Conservation (phyloP, 2,329 filamentous ascomycete genomes). For the Fusarium udum region DNA sequence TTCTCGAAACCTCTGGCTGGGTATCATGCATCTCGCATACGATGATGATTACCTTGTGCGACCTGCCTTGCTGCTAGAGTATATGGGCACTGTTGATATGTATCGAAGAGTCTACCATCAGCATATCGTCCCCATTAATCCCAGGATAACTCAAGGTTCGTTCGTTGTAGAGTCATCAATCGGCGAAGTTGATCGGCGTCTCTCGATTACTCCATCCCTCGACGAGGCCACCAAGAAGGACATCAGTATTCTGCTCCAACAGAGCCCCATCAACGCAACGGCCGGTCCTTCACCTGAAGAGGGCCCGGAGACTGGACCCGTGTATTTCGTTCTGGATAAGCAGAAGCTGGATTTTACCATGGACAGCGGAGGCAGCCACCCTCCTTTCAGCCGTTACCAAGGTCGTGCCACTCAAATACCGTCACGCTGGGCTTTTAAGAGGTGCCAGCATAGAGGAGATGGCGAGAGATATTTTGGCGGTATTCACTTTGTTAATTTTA, state of each 20-base stretch:
- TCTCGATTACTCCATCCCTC: background rate
- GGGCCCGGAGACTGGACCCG: constrained; percentile 20
- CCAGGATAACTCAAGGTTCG: background rate
- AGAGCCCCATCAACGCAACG: constrained; percentile 25
- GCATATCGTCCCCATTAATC: constrained; percentile 27
- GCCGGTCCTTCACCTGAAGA: background rate
- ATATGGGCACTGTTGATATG: constrained; percentile 23
- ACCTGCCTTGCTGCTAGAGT: constrained; percentile 35
- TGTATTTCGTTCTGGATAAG: constrained; percentile 29
- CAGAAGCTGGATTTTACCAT: background rate
- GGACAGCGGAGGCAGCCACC: constrained; percentile 21
- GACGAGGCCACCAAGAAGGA: constrained; percentile 11
- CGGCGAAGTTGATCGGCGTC: background rate
- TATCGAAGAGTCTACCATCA: constrained; percentile 35
- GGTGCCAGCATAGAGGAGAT: constrained; percentile 2
- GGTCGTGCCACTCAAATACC: constrained; percentile 20
- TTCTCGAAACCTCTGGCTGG: constrained; percentile 22
- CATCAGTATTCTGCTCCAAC: constrained; percentile 28
- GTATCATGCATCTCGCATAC: constrained; percentile 35
- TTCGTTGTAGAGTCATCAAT: background rate
- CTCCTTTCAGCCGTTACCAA: constrained; percentile 28
- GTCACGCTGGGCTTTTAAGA: constrained; percentile 30
- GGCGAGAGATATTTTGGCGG: constrained; percentile 31
- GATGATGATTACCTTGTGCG: constrained; percentile 36
- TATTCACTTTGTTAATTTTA: constrained; percentile 31